Percentiles rank a stretch among this genome's conserved stretches.
Evolutionary conservation across 2,329 filamentous ascomycete genomes (phyloP).

Genomic region (Colletotrichum sp.): DNA sequence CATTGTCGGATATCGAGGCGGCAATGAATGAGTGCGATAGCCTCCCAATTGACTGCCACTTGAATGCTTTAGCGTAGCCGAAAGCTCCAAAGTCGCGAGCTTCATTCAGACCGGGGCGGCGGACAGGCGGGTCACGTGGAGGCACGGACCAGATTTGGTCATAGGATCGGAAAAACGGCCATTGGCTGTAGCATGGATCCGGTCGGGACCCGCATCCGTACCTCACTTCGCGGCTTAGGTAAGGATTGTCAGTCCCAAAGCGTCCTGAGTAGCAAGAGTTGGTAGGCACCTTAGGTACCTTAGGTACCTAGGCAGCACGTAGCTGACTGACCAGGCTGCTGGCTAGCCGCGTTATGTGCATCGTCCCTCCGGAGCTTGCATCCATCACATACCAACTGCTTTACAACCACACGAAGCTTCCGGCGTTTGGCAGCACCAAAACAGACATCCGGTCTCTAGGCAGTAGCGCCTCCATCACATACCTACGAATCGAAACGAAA

Average conservation of each 20-base stretch:
- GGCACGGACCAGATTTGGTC: conserved; percentile 3
- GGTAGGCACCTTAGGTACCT: neutral
- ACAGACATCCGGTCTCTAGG: neutral
- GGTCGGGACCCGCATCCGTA: neutral
- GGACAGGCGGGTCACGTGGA: conserved; percentile 9
- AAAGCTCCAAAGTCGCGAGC: conserved; percentile 15
- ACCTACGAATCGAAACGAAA: neutral
- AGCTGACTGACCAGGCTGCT: conserved; percentile 37
- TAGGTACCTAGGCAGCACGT: neutral
- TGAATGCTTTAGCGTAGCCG: neutral
- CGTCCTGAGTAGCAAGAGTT: neutral
- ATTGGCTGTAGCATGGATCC: neutral
- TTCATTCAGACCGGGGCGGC: conserved; percentile 6
- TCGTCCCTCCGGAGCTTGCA: conserved; percentile 16
- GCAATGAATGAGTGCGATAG: conserved; percentile 6
- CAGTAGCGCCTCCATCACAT: neutral
- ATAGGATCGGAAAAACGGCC: conserved; percentile 13
- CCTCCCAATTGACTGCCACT: conserved; percentile 25
- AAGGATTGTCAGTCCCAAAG: neutral
- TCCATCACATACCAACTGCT: conserved; percentile 1
- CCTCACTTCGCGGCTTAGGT: neutral
- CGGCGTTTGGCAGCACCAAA: neutral
- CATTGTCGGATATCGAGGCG: conserved; percentile 39
- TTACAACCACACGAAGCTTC: neutral
- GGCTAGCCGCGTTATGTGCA: conserved; percentile 38